Conservation (phyloP, 768 basidiomycete genomes). For the Tephrocybe rancida region DNA sequence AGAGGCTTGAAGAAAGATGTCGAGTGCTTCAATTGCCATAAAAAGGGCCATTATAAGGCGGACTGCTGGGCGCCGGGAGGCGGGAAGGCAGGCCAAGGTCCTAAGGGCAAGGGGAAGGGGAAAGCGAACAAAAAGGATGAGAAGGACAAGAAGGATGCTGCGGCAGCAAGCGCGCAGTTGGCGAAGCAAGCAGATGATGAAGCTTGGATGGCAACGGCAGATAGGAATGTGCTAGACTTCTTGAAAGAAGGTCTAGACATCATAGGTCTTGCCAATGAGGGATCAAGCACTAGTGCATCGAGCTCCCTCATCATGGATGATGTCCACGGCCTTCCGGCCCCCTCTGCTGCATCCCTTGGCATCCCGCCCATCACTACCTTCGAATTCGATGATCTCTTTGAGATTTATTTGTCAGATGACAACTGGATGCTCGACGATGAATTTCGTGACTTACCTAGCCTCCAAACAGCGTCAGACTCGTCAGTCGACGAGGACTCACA, state of each 20-base stretch:
- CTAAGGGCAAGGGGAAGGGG: constrained; percentile 18
- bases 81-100: constrained; percentile 19
- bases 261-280: no score
- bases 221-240: constrained; percentile 1
- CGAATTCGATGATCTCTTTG: background rate
- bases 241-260: no score
- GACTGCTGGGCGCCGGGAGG: constrained; percentile 25
- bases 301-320: no score
- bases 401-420: background rate
- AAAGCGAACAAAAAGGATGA: constrained; percentile 3
- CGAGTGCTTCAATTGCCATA: constrained; percentile 31
- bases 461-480: no score
- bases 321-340: no score
- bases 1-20: constrained; percentile 12
- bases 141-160: no score
- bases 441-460: background rate
- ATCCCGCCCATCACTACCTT: no score
- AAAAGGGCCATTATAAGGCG: no score
- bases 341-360: no score
- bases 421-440: background rate
- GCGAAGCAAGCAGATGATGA: constrained; percentile 15
- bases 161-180: constrained; percentile 11
- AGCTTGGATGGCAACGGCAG: background rate
- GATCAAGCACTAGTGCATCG: no score
- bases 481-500: no score